Evolutionary conservation across 106 monocot species (phyloP).

Genomic region (Allium sativum): DNA sequence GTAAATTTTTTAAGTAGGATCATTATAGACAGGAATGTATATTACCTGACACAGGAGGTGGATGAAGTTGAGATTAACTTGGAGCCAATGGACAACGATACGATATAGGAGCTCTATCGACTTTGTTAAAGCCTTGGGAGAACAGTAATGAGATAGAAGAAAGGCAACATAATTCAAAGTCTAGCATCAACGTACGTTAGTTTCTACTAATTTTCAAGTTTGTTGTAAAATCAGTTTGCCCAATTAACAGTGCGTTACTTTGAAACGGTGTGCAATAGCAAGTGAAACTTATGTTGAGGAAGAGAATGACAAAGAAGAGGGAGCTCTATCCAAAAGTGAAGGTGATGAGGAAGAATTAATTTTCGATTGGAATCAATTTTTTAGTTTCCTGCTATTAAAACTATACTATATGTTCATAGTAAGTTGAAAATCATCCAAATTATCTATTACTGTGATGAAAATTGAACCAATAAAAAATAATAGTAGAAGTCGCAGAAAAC

Average conservation of each 20-base stretch:
- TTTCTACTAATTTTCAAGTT: no score
- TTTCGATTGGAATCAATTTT: no score
- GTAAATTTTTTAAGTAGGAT: no score
- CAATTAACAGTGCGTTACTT: no score
- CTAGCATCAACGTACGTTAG: constrained; percentile 15
- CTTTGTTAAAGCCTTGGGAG: constrained; percentile 59
- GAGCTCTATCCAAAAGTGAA: constrained; percentile 19
- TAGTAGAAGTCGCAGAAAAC: no score
- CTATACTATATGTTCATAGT: neutral
- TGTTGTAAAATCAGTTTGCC: no score
- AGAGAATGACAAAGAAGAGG: constrained; percentile 21
- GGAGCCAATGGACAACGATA: constrained; percentile 69
- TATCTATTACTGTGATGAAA: no score
- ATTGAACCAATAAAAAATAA: no score
- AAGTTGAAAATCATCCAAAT: no score
- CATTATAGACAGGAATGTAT: constrained; percentile 51
- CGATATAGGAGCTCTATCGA: constrained; percentile 83
- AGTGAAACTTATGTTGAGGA: neutral
- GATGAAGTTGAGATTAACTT: constrained; percentile 86
- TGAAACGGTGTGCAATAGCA: constrained; percentile 7
- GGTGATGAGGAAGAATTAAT: constrained; percentile 66
- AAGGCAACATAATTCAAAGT: constrained; percentile 20
- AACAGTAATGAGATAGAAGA: constrained; percentile 63
- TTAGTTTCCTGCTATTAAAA: no score
- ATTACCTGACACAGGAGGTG: constrained; percentile 31